A percentile compares a stretch with the other conserved stretches of the same genome.
These are phyloP conservation scores for Arachis hypogaea DNA, from an alignment of 306 rosid species.

Conservation along the genomic window DNA sequence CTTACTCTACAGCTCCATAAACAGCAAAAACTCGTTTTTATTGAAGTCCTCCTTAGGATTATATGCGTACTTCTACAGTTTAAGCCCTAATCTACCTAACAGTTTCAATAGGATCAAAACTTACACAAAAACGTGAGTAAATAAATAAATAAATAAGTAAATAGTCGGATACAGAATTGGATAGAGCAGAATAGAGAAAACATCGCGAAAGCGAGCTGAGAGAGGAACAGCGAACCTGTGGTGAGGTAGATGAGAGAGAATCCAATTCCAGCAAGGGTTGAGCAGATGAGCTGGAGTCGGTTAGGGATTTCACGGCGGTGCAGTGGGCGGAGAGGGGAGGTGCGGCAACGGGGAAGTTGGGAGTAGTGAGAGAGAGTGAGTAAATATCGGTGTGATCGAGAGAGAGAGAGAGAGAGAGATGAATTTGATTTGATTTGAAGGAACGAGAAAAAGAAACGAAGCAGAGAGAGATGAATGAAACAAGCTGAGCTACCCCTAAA, in stretches of 20 bases:
- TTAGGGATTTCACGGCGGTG: conserved; percentile 48
- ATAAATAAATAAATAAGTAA: background rate
- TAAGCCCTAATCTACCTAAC: conserved; percentile 23
- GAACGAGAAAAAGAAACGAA: conserved; percentile 1
- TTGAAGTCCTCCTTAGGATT: background rate
- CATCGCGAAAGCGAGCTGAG: conserved; percentile 5
- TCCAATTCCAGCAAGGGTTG: conserved; percentile 32
- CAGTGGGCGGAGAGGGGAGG: conserved; percentile 17
- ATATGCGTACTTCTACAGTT: background rate
- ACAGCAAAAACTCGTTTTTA: background rate
- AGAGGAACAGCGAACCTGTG: conserved; percentile 39
- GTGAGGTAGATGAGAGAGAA: conserved; percentile 41
- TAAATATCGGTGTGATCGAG: conserved; percentile 40
- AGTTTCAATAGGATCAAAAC: background rate
- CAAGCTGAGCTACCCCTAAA: no score
- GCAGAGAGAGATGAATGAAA: background rate
- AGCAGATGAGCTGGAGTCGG: conserved; percentile 37
- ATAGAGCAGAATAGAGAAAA: background rate
- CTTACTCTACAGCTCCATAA: conserved; percentile 29
- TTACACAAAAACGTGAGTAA: background rate
- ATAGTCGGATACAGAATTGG: background rate
- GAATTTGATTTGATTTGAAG: conserved; percentile 36
- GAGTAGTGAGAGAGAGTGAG: background rate
- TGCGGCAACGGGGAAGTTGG: conserved; percentile 18
- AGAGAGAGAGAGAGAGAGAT: conserved; percentile 15